A percentile compares a stretch with the other conserved stretches of the same genome.
Evolutionary conservation across 768 basidiomycete genomes (phyloP).

Genomic region (Melanogaster broomeanus): DNA sequence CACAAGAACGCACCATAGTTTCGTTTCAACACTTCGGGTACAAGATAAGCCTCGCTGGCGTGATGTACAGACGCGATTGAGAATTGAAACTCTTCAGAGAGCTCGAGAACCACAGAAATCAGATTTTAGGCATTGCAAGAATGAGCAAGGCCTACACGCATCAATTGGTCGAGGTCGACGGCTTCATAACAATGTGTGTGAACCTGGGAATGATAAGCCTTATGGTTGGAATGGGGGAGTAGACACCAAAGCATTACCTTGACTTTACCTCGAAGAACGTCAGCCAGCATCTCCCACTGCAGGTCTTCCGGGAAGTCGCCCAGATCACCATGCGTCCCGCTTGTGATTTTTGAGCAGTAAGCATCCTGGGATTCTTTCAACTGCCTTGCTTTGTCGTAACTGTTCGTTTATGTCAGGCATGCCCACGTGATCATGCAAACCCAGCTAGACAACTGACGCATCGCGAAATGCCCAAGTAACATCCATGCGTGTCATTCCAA

Average conservation of each 20-base stretch:
- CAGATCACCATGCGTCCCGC: constrained; percentile 49
- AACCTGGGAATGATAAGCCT: neutral
- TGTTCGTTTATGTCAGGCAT: constrained; percentile 21
- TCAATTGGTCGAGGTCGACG: constrained; percentile 63
- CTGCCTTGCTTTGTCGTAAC: constrained; percentile 65
- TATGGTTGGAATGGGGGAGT: neutral
- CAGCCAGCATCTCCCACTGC: constrained; percentile 65
- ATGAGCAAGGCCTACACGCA: constrained; percentile 45
- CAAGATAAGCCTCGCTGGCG: constrained; percentile 83
- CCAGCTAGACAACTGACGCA: constrained; percentile 30
- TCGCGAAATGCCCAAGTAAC: constrained; percentile 62
- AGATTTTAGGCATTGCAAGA: neutral
- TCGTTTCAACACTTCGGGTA: constrained; percentile 72
- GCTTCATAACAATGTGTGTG: constrained; percentile 44
- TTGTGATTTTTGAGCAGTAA: constrained; percentile 55
- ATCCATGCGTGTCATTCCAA: constrained; percentile 52
- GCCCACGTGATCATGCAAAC: neutral
- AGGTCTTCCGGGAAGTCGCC: constrained; percentile 61
- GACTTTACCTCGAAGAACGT: constrained; percentile 69
- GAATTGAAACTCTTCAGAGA: constrained; percentile 86
- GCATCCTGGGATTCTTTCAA: constrained; percentile 69
- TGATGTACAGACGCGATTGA: constrained; percentile 76
- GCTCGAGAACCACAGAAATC: constrained; percentile 35
- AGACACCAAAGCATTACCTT: constrained; percentile 67
- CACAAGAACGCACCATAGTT: constrained; percentile 39